These are phyloP conservation scores for Paraglomus occultum DNA, from an alignment of 192 early-diverging fungal genomes.

Conservation along the genomic window DNA sequence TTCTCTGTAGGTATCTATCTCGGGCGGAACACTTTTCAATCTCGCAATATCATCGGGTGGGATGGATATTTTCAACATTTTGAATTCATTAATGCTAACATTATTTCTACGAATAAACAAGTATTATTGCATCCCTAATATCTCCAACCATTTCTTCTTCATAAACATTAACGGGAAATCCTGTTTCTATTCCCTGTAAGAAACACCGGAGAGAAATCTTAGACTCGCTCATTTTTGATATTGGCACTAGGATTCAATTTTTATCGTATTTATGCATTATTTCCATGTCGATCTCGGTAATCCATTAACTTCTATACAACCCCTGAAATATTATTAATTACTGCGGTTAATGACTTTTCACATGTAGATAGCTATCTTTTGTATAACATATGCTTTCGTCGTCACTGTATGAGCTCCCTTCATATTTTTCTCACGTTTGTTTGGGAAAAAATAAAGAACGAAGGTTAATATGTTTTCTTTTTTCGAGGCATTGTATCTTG, in stretches of 20 bases:
- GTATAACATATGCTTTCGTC: no score
- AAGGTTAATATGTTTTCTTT: no score
- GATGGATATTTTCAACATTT: conserved; percentile 2
- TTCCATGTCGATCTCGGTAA: conserved; percentile 2
- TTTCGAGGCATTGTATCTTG: no score
- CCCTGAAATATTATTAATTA: no score
- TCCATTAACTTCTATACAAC: no score
- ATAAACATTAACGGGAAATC: not conserved
- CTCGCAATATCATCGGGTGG: not conserved
- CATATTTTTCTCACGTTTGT: no score
- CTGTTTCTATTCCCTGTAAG: not conserved
- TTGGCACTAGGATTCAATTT: conserved; percentile 2
- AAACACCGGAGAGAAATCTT: conserved; percentile 1
- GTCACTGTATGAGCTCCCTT: no score
- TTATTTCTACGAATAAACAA: not conserved
- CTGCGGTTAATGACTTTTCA: no score
- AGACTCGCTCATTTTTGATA: not conserved
- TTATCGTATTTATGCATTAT: conserved; percentile 7
- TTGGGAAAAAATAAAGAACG: no score
- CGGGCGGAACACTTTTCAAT: not conserved
- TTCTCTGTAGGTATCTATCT: not conserved
- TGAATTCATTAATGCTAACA: not conserved
- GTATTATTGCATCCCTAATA: not conserved
- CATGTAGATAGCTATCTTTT: no score
- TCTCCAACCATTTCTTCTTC: not conserved